A percentile compares a stretch with the other conserved stretches of the same genome.
Evolutionary conservation across 106 monocot genomes (phyloP).

Genomic region (Acorus gramineus): DNA sequence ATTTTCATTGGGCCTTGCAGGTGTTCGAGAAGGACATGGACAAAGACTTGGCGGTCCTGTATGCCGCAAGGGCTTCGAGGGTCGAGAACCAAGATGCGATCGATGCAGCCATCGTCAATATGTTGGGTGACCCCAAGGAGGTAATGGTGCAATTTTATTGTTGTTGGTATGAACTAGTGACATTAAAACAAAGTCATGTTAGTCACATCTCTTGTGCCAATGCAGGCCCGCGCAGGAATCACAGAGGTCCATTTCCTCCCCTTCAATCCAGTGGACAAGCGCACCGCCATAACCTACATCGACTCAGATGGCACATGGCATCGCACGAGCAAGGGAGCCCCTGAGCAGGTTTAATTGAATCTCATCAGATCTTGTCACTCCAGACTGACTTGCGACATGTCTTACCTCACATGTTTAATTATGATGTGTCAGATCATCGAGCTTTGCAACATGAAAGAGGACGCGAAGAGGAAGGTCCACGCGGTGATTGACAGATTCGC

Average conservation of each 20-base stretch:
- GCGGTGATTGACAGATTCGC: conserved; percentile 20
- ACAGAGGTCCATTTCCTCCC: conserved; percentile 29
- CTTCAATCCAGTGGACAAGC: conserved; percentile 31
- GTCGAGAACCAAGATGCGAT: conserved; percentile 48
- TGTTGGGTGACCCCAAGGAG: conserved; percentile 34
- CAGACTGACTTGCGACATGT: no score
- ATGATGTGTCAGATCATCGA: conserved; percentile 12
- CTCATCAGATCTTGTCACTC: no score
- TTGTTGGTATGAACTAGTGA: no score
- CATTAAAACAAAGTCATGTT: background rate
- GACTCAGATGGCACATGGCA: conserved; percentile 30
- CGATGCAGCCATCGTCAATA: conserved; percentile 30
- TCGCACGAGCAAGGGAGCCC: conserved; percentile 30
- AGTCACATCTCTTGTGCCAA: background rate
- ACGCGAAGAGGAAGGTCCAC: conserved; percentile 16
- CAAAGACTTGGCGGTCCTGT: conserved; percentile 19
- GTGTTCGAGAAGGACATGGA: conserved; percentile 22
- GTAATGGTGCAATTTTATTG: background rate
- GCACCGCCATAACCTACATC: conserved; percentile 32
- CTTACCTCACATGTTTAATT: no score
- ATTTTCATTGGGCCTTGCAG: background rate
- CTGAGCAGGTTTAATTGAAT: conserved; percentile 4
- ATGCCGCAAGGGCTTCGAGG: conserved; percentile 34
- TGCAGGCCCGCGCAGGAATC: conserved; percentile 23
- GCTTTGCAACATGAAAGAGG: conserved; percentile 26